Evolutionary conservation across 352 stramenopile genomes (phyloP).

Genomic region (Pythium scleroteichum): DNA sequence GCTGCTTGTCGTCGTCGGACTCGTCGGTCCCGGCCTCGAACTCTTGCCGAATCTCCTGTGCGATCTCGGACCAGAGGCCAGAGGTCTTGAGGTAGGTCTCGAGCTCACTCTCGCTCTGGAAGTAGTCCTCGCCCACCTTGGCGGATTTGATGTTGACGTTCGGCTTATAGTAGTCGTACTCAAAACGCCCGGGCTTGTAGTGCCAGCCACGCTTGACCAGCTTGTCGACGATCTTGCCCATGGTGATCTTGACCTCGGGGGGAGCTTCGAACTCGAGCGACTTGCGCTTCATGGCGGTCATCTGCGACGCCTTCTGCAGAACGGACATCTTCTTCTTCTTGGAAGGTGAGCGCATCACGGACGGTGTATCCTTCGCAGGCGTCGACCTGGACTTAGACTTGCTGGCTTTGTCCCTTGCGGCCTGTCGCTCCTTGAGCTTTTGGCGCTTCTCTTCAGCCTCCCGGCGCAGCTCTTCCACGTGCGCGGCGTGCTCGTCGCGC

Average conservation of each 20-base stretch:
- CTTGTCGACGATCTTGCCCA: conserved; percentile 61
- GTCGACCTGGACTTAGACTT: conserved; percentile 10
- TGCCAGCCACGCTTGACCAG: conserved; percentile 59
- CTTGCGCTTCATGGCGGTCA: conserved; percentile 11
- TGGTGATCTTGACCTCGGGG: conserved; percentile 41
- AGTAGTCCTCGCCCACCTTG: conserved; percentile 68
- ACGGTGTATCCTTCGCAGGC: background rate
- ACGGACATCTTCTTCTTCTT: conserved; percentile 21
- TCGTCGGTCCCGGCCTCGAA: conserved; percentile 13
- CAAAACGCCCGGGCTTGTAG: conserved; percentile 71
- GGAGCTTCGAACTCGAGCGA: background rate
- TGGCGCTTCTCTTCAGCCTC: conserved; percentile 41
- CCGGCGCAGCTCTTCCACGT: conserved; percentile 52
- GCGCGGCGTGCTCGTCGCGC: conserved; percentile 48
- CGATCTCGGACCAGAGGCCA: conserved; percentile 64
- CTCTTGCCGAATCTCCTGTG: conserved; percentile 39
- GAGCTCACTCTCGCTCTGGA: conserved; percentile 65
- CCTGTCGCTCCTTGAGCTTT: conserved; percentile 14
- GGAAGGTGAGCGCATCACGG: conserved; percentile 3
- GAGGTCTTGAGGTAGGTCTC: conserved; percentile 69
- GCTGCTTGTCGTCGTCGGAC: background rate
- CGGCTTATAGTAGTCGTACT: conserved; percentile 87
- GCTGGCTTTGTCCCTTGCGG: conserved; percentile 7
- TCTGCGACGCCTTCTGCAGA: background rate
- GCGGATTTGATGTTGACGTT: conserved; percentile 50